Conservation (phyloP, 208 protist genomes). For the Acanthamoeba sp. region DNA sequence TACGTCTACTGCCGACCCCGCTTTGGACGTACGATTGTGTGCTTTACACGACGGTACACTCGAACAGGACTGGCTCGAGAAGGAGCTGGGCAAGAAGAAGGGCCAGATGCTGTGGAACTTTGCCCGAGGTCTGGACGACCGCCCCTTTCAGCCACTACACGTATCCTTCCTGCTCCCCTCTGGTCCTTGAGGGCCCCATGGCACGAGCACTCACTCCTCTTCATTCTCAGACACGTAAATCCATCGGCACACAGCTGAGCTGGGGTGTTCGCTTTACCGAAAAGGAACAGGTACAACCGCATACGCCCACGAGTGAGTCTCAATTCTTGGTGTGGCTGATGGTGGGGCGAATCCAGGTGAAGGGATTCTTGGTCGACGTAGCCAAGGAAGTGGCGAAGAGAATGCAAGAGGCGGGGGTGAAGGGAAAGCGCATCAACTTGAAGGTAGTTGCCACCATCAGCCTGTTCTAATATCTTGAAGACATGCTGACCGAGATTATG, state of each 20-base stretch:
- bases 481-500: too few relatives aligned
- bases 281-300: conserved; percentile 65
- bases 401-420: conserved; percentile 15
- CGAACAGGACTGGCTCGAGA: conserved; percentile 58
- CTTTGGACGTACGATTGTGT: too few relatives aligned
- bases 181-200: neutral
- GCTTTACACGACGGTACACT: too few relatives aligned
- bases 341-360: neutral
- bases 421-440: conserved; percentile 9
- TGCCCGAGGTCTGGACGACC: conserved; percentile 43
- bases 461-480: neutral
- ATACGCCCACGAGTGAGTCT: too few relatives aligned
- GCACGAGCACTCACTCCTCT: too few relatives aligned
- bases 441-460: neutral
- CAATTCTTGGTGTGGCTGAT: neutral
- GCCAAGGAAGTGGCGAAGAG: conserved; percentile 35
- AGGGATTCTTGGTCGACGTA: conserved; percentile 11
- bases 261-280: conserved; percentile 58
- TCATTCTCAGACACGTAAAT: conserved; percentile 28
- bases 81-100: conserved; percentile 55
- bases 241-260: conserved; percentile 61
- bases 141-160: conserved; percentile 2
- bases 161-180: neutral
- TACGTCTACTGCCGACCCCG: neutral
- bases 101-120: conserved; percentile 67